phyloP scores from a whole-genome alignment of 805 yeast genomes.

The Maudiozyma turicensis region DNA sequence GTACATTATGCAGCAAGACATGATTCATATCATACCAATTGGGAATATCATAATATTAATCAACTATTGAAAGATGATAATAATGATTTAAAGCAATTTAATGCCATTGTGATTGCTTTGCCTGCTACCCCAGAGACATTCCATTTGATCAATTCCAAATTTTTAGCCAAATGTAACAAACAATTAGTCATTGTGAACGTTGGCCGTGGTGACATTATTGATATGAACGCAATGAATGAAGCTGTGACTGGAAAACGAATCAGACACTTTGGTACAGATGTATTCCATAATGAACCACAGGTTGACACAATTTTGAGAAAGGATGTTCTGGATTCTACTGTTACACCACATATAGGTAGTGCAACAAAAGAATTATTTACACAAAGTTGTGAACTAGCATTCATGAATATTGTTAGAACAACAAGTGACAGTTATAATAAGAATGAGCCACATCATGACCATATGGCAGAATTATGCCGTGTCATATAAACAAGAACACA shows the following conservation, averaged over 20 bases:
- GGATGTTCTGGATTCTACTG: conserved; percentile 27
- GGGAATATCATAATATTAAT: conserved; percentile 30
- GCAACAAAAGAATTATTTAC: conserved; percentile 40
- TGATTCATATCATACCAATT: conserved; percentile 22
- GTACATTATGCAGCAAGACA: conserved; percentile 46
- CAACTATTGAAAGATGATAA: conserved; percentile 22
- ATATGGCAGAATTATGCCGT: background rate
- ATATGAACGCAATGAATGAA: conserved; percentile 40
- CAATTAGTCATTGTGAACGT: conserved; percentile 39
- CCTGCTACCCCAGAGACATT: conserved; percentile 47
- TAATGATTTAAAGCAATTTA: conserved; percentile 30
- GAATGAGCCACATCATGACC: background rate
- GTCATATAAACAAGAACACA: background rate
- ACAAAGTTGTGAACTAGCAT: conserved; percentile 32
- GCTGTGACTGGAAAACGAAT: conserved; percentile 36
- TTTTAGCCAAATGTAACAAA: conserved; percentile 27
- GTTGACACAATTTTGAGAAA: conserved; percentile 17
- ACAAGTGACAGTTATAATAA: background rate
- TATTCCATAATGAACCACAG: conserved; percentile 46
- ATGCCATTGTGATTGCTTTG: conserved; percentile 45
- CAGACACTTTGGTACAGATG: conserved; percentile 52
- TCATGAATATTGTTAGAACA: conserved; percentile 13
- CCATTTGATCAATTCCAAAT: conserved; percentile 36
- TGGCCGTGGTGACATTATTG: conserved; percentile 50
- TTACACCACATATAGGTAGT: conserved; percentile 59